phyloP scores from a whole-genome alignment of 306 rosid species.

The Carpinus viminea region DNA sequence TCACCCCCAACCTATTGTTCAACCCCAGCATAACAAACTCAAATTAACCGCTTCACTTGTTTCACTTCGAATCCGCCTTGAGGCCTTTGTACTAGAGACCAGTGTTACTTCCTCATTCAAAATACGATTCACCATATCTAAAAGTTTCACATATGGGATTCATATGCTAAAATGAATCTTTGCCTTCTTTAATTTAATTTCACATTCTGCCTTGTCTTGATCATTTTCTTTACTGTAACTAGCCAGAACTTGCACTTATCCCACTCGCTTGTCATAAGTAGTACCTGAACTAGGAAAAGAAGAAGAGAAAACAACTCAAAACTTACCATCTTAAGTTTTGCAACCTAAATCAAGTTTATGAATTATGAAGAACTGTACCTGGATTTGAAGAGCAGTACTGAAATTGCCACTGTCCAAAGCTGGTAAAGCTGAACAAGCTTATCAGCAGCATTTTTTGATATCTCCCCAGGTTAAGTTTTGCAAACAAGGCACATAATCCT shows the following conservation, averaged over 20 bases:
- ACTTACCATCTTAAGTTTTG: background rate
- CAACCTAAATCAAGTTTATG: background rate
- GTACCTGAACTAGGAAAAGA: conserved; percentile 47
- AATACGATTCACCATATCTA: too few species aligned
- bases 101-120: too few species aligned
- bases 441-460: conserved; percentile 87
- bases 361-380: conserved; percentile 46
- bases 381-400: conserved; percentile 74
- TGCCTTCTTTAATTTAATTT: conserved; percentile 48
- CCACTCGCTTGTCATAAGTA: conserved; percentile 95
- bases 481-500: conserved; percentile 88
- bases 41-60: too few species aligned
- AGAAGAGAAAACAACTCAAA: conserved; percentile 20
- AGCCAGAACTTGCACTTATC: conserved; percentile 97
- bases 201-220: conserved; percentile 90
- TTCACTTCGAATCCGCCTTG: background rate
- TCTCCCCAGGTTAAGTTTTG: conserved; percentile 88
- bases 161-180: too few species aligned
- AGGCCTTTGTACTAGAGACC: too few species aligned
- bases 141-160: too few species aligned
- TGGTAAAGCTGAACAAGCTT: conserved; percentile 89
- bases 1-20: too few species aligned
- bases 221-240: conserved; percentile 92
- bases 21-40: too few species aligned
- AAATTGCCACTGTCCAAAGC: conserved; percentile 80